Percentiles rank a stretch among this genome's conserved stretches.
These are phyloP conservation scores for Marasmius sp. DNA, from an alignment of 1,284 basidiomycete genomes.

Conservation along the genomic window DNA sequence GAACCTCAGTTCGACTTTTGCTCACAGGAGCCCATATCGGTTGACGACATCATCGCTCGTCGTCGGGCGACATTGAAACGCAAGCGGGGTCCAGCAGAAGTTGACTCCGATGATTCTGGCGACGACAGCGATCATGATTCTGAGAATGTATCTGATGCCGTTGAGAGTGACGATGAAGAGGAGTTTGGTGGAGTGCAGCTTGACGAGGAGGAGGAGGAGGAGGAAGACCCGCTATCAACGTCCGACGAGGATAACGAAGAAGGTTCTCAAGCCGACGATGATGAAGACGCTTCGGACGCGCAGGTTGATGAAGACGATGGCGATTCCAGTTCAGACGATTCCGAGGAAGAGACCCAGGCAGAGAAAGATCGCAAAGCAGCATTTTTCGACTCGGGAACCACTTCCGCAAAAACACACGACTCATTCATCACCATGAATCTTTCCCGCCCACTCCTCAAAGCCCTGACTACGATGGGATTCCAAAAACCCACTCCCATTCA, in stretches of 20 bases:
- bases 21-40: conserved; percentile 72
- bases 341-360: conserved; percentile 67
- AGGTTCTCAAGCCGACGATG: conserved; percentile 30
- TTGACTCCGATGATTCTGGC: conserved; percentile 28
- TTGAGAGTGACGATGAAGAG: conserved; percentile 27
- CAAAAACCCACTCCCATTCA: conserved; percentile 93
- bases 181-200: conserved; percentile 5
- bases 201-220: conserved; percentile 20
- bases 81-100: conserved; percentile 47
- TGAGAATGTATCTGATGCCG: conserved; percentile 32
- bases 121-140: conserved; percentile 40
- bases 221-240: conserved; percentile 44
- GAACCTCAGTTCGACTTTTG: conserved; percentile 11
- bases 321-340: conserved; percentile 44
- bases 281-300: conserved; percentile 39
- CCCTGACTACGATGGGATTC: conserved; percentile 81
- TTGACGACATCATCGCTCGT: conserved; percentile 89
- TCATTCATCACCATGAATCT: conserved; percentile 88
- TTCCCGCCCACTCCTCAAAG: conserved; percentile 86
- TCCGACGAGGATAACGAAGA: conserved; percentile 42
- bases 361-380: conserved; percentile 81
- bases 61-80: conserved; percentile 58
- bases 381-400: conserved; percentile 74
- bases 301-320: conserved; percentile 39
- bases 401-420: conserved; percentile 45